Conservation (phyloP, 2,329 filamentous ascomycete species). For the Hypoxylon sp. region DNA sequence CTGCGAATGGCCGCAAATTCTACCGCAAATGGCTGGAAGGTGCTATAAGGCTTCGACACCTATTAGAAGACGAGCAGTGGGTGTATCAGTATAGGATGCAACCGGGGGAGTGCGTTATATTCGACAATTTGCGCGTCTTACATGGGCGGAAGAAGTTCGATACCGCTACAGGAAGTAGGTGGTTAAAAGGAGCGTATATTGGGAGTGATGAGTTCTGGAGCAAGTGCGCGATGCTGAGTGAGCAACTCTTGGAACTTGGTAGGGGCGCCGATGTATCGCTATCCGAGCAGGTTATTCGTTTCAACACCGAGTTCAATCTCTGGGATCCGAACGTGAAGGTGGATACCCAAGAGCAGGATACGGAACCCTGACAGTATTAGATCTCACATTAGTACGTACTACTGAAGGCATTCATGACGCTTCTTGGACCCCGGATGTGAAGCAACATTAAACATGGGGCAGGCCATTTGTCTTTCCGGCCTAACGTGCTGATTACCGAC, state of each 20-base stretch:
- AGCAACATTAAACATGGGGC: too few relatives aligned
- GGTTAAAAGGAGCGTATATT: conserved; percentile 90
- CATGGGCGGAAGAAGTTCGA: conserved; percentile 88
- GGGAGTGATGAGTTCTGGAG: conserved; percentile 58
- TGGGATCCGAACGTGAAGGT: conserved; percentile 1
- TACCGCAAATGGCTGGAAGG: conserved; percentile 63
- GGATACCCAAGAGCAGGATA: too few relatives aligned
- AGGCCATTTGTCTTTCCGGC: too few relatives aligned
- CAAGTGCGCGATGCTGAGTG: conserved; percentile 12
- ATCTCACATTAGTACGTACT: too few relatives aligned
- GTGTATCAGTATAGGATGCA: conserved; percentile 80
- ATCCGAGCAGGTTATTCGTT: background rate
- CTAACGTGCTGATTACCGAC: too few relatives aligned
- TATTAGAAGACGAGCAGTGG: conserved; percentile 70
- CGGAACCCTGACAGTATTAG: too few relatives aligned
- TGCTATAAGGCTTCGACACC: conserved; percentile 68
- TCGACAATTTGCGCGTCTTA: conserved; percentile 87
- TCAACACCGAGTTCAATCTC: background rate
- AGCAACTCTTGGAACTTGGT: conserved; percentile 13
- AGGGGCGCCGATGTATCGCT: background rate
- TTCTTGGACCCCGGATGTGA: too few relatives aligned
- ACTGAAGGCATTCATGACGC: too few relatives aligned
- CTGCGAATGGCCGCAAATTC: background rate
- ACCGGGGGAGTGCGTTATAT: conserved; percentile 91
- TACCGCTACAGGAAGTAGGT: conserved; percentile 74